phyloP scores from a whole-genome alignment of 2,329 filamentous ascomycete species.

The Ceratocystis albifundus region DNA sequence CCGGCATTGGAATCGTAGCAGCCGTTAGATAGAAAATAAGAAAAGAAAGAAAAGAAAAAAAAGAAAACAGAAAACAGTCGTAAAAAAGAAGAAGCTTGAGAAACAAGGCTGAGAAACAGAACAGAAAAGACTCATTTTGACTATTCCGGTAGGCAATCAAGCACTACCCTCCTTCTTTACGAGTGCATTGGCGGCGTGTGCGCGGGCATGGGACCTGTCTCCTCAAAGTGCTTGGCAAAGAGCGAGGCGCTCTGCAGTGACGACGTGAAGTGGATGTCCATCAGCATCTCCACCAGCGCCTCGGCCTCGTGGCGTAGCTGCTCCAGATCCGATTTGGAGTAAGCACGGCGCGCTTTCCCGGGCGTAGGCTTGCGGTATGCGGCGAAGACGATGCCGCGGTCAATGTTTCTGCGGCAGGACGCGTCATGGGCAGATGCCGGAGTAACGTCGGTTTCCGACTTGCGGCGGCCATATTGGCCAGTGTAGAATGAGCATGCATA shows the following conservation, averaged over 20 bases:
- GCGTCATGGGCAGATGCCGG: constrained; percentile 4
- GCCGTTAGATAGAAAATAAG: constrained; percentile 12
- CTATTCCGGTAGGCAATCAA: background rate
- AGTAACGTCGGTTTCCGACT: constrained; percentile 24
- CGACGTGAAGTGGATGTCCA: constrained; percentile 37
- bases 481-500: constrained; percentile 45
- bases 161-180: constrained; percentile 7
- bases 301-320: constrained; percentile 41
- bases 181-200: constrained; percentile 24
- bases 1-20: constrained; percentile 19
- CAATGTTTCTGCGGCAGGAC: constrained; percentile 27
- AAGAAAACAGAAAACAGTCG: constrained; percentile 16
- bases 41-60: constrained; percentile 9
- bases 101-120: background rate
- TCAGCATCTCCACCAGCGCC: constrained; percentile 41
- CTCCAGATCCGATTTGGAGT: constrained; percentile 35
- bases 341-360: constrained; percentile 30
- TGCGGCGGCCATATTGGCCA: constrained; percentile 29
- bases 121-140: background rate
- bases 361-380: constrained; percentile 40
- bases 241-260: constrained; percentile 25
- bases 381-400: constrained; percentile 46
- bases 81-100: constrained; percentile 14
- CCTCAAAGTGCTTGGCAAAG: constrained; percentile 28
- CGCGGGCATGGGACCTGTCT: constrained; percentile 34